phyloP scores from a whole-genome alignment of 1,139 yeast species.

The Petasospora fabianii region DNA sequence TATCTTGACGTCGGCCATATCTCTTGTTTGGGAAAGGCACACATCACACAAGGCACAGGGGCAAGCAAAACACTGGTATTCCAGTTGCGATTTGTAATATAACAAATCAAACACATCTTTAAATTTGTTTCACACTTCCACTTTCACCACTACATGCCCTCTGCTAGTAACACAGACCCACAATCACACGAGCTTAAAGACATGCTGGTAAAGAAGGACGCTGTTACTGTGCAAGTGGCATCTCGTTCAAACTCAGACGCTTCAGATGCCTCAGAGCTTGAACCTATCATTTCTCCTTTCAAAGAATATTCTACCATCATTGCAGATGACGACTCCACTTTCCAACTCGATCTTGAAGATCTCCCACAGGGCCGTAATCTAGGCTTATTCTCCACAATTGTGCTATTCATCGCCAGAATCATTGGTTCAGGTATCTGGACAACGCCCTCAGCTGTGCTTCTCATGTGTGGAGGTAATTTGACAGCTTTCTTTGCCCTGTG shows the following conservation, averaged over 20 bases:
- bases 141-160: too few species aligned
- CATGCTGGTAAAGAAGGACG: conserved; percentile 10
- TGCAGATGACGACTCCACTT: conserved; percentile 1
- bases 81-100: too few species aligned
- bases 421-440: conserved; percentile 80
- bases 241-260: conserved; percentile 19
- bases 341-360: conserved; percentile 36
- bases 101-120: too few species aligned
- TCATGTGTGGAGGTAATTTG: conserved; percentile 66
- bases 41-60: too few species aligned
- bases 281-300: conserved; percentile 11
- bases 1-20: too few species aligned
- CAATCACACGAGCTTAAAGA: neutral
- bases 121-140: neutral
- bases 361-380: conserved; percentile 74
- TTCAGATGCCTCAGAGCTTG: conserved; percentile 10
- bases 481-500: conserved; percentile 57
- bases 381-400: conserved; percentile 62
- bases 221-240: conserved; percentile 7
- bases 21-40: conserved; percentile 1
- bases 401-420: conserved; percentile 61
- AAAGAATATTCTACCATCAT: conserved; percentile 8
- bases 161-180: neutral
- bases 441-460: conserved; percentile 62
- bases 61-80: too few species aligned